These are phyloP conservation scores for Sequoia sempervirens DNA, from an alignment of 75 land plant genomes.

Conservation along the genomic window DNA sequence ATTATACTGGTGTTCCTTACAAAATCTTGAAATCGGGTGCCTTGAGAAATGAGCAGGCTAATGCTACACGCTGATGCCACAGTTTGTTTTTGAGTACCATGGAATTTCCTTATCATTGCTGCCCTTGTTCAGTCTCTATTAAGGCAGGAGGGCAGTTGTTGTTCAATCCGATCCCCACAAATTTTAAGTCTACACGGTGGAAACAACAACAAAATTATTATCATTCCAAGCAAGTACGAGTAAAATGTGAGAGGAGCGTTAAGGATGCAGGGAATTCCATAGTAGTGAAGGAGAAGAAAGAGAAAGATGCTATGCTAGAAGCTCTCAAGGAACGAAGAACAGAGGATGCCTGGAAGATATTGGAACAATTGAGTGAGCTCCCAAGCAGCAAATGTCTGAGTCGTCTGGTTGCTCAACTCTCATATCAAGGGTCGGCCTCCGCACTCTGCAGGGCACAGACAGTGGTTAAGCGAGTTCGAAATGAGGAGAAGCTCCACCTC, in stretches of 20 bases:
- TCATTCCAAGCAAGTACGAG: background rate
- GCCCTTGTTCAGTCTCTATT: background rate
- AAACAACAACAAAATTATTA: background rate
- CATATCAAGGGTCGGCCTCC: slow-evolving; percentile 51
- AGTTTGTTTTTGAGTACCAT: background rate
- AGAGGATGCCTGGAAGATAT: slow-evolving; percentile 68
- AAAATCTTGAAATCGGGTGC: too few species aligned
- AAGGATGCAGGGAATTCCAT: background rate
- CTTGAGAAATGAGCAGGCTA: too few species aligned
- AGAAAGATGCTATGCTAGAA: slow-evolving; percentile 18
- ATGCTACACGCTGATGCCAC: background rate
- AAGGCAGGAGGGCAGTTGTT: background rate
- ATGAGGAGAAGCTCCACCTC: slow-evolving; percentile 36
- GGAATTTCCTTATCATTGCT: background rate
- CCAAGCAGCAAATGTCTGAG: slow-evolving; percentile 67
- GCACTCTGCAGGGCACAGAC: slow-evolving; percentile 64
- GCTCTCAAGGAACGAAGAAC: slow-evolving; percentile 51
- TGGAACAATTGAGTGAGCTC: slow-evolving; percentile 25
- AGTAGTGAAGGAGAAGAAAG: background rate
- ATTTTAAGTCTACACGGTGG: background rate
- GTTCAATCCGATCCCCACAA: background rate
- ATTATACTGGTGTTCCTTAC: too few species aligned
- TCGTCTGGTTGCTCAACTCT: slow-evolving; percentile 80
- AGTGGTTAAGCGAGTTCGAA: slow-evolving; percentile 54
- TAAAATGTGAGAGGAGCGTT: background rate